phyloP scores from a whole-genome alignment of 2,329 filamentous ascomycete species.

The Fusarium dlaminii region DNA sequence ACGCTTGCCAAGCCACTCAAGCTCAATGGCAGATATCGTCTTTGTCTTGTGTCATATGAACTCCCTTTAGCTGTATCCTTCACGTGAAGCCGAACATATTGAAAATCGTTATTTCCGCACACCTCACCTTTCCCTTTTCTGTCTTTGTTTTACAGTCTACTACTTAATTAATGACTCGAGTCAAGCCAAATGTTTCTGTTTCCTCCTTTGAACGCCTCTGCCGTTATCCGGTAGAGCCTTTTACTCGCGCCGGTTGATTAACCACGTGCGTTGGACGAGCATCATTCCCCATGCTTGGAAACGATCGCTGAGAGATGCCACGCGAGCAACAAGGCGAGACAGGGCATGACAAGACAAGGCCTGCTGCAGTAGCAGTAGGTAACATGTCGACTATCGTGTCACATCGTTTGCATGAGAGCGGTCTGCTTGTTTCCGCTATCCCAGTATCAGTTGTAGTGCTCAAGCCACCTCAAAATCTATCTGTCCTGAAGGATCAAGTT shows the following conservation, averaged over 20 bases:
- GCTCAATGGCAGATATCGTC: background rate
- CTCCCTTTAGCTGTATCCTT: background rate
- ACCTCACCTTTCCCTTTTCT: background rate
- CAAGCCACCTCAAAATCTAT: background rate
- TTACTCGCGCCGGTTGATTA: background rate
- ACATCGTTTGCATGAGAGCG: constrained; percentile 13
- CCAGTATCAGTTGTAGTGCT: background rate
- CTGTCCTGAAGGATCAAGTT: background rate
- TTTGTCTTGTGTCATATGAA: background rate
- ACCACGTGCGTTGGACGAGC: constrained; percentile 25
- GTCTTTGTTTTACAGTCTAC: background rate
- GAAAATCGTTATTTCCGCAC: background rate
- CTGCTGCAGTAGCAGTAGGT: background rate
- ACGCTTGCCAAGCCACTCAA: background rate
- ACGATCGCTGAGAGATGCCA: constrained; percentile 18
- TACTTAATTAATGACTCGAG: background rate
- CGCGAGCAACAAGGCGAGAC: constrained; percentile 14
- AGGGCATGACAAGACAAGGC: background rate
- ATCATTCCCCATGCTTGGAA: constrained; percentile 15
- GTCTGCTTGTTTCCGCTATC: background rate
- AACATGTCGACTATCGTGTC: constrained; percentile 14
- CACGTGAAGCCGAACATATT: background rate
- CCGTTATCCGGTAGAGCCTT: background rate
- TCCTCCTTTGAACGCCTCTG: background rate
- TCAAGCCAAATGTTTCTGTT: background rate